phyloP scores from a whole-genome alignment of 768 basidiomycete species.

The Leccinum disarticulatum region DNA sequence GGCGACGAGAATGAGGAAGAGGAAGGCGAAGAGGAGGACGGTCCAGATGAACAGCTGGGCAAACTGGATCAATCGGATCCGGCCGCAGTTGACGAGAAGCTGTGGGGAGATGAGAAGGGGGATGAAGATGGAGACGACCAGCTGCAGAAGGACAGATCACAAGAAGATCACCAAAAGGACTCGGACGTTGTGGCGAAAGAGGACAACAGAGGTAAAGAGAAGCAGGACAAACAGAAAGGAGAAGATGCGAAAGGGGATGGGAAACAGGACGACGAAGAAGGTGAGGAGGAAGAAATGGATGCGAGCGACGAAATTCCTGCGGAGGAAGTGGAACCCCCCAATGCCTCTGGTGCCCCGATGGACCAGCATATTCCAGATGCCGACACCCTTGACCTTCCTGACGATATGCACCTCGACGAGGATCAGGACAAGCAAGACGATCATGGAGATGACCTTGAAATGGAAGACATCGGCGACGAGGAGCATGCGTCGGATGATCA shows the following conservation, averaged over 20 bases:
- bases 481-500: constrained; percentile 25
- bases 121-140: constrained; percentile 54
- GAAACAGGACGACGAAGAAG: constrained; percentile 28
- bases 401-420: constrained; percentile 69
- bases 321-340: constrained; percentile 44
- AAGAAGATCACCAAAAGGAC: constrained; percentile 40
- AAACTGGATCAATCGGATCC: constrained; percentile 83
- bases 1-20: constrained; percentile 46
- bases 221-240: constrained; percentile 35
- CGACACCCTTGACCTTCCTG: constrained; percentile 85
- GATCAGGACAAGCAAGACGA: constrained; percentile 30
- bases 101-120: constrained; percentile 88
- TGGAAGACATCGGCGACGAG: constrained; percentile 41
- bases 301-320: constrained; percentile 36
- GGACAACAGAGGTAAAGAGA: constrained; percentile 38
- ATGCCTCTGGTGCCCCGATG: constrained; percentile 62
- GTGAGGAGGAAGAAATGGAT: constrained; percentile 26
- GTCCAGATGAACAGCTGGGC: constrained; percentile 79
- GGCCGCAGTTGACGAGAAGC: constrained; percentile 87
- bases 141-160: constrained; percentile 59
- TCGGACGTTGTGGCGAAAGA: constrained; percentile 85
- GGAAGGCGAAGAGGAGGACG: constrained; percentile 49
- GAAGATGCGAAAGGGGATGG: constrained; percentile 31
- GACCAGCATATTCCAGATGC: constrained; percentile 78
- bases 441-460: constrained; percentile 23